Evolutionary conservation across 202 grass and related monocot species (phyloP), one percentile per base, ranked within the genome.

Genomic region (Dendrocalamus latiflorus): DNA sequence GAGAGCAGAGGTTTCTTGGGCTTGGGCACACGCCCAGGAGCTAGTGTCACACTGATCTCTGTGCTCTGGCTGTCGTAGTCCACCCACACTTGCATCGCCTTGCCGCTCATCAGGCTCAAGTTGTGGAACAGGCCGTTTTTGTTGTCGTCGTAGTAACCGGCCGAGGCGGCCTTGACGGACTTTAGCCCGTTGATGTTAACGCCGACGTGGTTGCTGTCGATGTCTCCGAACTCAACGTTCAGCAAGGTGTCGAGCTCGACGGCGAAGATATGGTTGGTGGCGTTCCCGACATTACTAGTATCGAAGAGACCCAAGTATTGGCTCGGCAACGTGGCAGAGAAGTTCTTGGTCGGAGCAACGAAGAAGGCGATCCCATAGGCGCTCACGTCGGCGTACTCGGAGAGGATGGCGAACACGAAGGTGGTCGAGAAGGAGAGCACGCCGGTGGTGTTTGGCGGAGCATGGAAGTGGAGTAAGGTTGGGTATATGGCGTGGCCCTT

Each of bases 171-270:
- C 7, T 50, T 67, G 4, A 68, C 38, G 0, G 90, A 92, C 68
- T 1, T 74, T 61, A 92, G 56, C 30, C 26, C 55, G 74, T 92
- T 67, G 43, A 89, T 41, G 63, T 92, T 53, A 39, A 92, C 78
- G 13, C 86, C 89, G 21, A 88, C 77, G 76, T 91, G 86, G 72
- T 91, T 91, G 56, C 87, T 79, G 77, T 91, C 76, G 14, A 85
- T 88, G 77, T 91, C 89, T 1, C 55, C 8, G 9, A 73, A 81
- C 11, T 91, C 85, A 1, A 85, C 45, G 65, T 86, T 65, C 56
- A 74, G 58, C 20, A 91, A 45, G 1, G 89, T 91, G 77, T 91
- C 89, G 22, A 91, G 72, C 81, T 91, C 89, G n/a, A 91, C 65
- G 7, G 89, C 86, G 56, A 92, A 78, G 66, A 89, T 38, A 67